These are phyloP conservation scores for Agrostemma githago DNA, from an alignment of 148 eudicot species.

Conservation along the genomic window DNA sequence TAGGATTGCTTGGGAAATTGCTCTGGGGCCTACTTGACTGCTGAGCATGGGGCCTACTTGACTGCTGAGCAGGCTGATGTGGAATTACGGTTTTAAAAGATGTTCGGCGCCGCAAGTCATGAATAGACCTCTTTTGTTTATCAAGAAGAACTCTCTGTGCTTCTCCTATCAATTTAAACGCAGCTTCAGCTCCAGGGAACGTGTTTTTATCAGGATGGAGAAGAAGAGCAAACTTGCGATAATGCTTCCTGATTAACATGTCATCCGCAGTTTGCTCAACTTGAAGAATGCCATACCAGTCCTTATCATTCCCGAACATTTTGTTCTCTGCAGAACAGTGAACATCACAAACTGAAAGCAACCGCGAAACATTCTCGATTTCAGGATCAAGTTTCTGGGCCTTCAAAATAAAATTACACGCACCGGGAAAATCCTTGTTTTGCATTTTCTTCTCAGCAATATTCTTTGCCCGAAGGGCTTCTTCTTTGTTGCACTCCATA, in stretches of 20 bases:
- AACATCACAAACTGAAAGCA: constrained; percentile 67
- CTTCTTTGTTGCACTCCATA: constrained; percentile 86
- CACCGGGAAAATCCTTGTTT: constrained; percentile 52
- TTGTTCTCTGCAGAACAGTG: constrained; percentile 61
- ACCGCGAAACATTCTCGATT: constrained; percentile 54
- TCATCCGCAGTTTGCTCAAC: constrained; percentile 58
- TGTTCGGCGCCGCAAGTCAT: constrained; percentile 39
- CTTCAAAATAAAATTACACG: constrained; percentile 53
- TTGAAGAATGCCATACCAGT: constrained; percentile 81
- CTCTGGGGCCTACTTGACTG: constrained; percentile 25
- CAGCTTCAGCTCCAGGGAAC: constrained; percentile 75
- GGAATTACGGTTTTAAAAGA: constrained; percentile 22
- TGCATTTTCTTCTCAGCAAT: constrained; percentile 66
- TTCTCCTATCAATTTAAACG: constrained; percentile 72
- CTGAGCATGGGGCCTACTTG: neutral
- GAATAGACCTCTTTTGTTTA: constrained; percentile 31
- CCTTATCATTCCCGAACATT: constrained; percentile 40
- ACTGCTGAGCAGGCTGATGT: constrained; percentile 29
- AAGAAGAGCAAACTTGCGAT: constrained; percentile 61
- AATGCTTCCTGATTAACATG: constrained; percentile 57
- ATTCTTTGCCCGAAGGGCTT: constrained; percentile 66
- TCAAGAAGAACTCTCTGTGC: constrained; percentile 71
- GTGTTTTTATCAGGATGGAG: constrained; percentile 94
- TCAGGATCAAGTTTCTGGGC: constrained; percentile 67
- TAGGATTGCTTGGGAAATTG: constrained; percentile 20